These are phyloP conservation scores for Sphaerulina populicola DNA, from an alignment of 2,329 filamentous ascomycete species.

Conservation along the genomic window DNA sequence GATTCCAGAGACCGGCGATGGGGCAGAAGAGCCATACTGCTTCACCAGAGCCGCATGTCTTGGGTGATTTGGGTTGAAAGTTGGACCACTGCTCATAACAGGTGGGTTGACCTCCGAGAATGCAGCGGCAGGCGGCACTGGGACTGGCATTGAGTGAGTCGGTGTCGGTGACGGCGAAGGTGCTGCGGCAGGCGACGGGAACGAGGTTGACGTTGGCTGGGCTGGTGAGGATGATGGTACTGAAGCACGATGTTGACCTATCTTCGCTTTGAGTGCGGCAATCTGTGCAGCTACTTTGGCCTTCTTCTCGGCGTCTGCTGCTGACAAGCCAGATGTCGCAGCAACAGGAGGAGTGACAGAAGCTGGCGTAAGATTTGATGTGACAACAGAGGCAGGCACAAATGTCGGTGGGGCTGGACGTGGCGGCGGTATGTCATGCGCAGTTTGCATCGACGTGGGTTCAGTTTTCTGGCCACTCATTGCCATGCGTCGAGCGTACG, in stretches of 20 bases:
- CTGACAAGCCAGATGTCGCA: conserved; percentile 3
- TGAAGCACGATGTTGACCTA: conserved; percentile 11
- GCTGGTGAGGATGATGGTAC: neutral
- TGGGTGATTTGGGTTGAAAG: neutral
- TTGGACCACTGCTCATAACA: neutral
- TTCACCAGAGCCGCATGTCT: neutral
- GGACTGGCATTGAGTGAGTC: neutral
- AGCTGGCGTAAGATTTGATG: conserved; percentile 1
- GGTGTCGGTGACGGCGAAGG: too few species aligned
- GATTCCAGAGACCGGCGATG: neutral
- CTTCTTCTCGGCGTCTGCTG: conserved; percentile 15
- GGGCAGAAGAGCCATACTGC: neutral
- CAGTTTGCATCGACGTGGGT: conserved; percentile 7
- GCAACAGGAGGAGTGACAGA: conserved; percentile 22
- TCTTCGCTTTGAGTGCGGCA: conserved; percentile 23
- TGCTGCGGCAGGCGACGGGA: neutral
- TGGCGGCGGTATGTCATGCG: neutral
- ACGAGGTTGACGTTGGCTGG: neutral
- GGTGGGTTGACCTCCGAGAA: neutral
- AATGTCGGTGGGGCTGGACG: conserved; percentile 10
- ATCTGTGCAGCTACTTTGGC: conserved; percentile 22
- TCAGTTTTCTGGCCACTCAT: conserved; percentile 40
- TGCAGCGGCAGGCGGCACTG: neutral
- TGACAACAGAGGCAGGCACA: conserved; percentile 14
- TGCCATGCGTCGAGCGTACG: conserved; percentile 55